Evolutionary conservation across 2,329 filamentous ascomycete genomes (phyloP).

Genomic region (Davidsoniella virescens): DNA sequence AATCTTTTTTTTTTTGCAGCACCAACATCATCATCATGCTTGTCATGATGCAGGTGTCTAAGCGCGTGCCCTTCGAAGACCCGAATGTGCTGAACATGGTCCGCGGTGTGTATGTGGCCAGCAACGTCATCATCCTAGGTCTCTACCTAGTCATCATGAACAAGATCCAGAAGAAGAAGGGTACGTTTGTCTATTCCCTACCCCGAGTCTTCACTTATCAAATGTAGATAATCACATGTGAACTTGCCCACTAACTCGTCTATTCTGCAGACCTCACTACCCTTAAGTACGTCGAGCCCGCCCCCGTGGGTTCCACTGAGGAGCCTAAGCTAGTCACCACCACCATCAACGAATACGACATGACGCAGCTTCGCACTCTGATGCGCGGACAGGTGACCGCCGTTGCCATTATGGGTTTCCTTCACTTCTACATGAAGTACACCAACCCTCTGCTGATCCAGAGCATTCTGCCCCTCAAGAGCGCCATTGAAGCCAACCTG

Average conservation of each 20-base stretch:
- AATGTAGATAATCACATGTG: not conserved
- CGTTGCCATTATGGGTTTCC: slow-evolving; percentile 92
- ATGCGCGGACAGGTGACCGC: slow-evolving; percentile 93
- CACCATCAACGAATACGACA: slow-evolving; percentile 90
- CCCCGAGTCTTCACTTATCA: not conserved
- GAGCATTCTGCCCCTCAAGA: slow-evolving; percentile 95
- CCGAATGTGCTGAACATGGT: slow-evolving; percentile 42
- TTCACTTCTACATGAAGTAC: slow-evolving; percentile 99
- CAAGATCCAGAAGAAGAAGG: slow-evolving; percentile 92
- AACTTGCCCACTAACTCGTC: slow-evolving; percentile 8
- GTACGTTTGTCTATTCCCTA: slow-evolving; percentile 32
- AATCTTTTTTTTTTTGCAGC: slow-evolving; percentile 28
- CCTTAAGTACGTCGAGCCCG: slow-evolving; percentile 95
- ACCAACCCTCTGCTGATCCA: slow-evolving; percentile 98
- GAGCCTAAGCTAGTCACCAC: slow-evolving; percentile 94
- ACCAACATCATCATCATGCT: slow-evolving; percentile 90
- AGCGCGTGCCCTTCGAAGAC: slow-evolving; percentile 89
- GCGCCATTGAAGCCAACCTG: slow-evolving; percentile 85
- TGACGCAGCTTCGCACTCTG: slow-evolving; percentile 61
- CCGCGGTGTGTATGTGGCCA: slow-evolving; percentile 37
- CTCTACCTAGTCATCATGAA: slow-evolving; percentile 75
- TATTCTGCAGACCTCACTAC: slow-evolving; percentile 65
- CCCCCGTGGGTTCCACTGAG: slow-evolving; percentile 82
- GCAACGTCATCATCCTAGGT: slow-evolving; percentile 66
- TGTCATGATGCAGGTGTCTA: slow-evolving; percentile 95